These are phyloP conservation scores for Paecilomyces dactylethromorphus DNA, from an alignment of 2,329 filamentous ascomycete species.

Conservation along the genomic window DNA sequence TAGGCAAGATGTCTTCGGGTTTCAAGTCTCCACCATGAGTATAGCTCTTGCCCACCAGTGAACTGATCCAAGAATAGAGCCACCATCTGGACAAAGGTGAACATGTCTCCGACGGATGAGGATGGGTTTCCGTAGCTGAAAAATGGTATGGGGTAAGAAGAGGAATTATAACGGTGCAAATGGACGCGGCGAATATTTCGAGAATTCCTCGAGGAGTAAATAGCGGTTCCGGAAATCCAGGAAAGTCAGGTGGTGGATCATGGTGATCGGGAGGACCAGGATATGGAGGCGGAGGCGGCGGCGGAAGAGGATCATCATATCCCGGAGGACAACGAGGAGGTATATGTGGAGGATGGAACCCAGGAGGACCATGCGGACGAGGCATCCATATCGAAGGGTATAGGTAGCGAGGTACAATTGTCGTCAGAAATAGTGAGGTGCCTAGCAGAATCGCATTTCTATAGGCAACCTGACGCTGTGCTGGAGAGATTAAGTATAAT, in stretches of 20 bases:
- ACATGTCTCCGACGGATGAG: slow-evolving; percentile 3
- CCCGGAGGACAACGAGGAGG: not conserved
- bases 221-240: not conserved
- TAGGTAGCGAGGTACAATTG: slow-evolving; percentile 2
- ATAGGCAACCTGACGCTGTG: not conserved
- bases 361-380: not conserved
- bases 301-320: not conserved
- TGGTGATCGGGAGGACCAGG: not conserved
- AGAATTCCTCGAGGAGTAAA: not conserved
- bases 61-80: slow-evolving; percentile 7
- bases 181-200: not conserved
- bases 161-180: slow-evolving; percentile 3
- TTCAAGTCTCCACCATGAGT: slow-evolving; percentile 1
- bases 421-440: slow-evolving; percentile 3
- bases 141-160: not conserved
- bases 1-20: slow-evolving; percentile 1
- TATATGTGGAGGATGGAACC: not conserved
- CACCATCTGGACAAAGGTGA: slow-evolving; percentile 8
- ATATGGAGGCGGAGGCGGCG: not conserved
- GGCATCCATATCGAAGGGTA: slow-evolving; percentile 5
- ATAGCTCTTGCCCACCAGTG: slow-evolving; percentile 3
- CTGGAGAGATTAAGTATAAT: not conserved
- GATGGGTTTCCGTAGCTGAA: not conserved
- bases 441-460: not conserved
- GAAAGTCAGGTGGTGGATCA: not conserved